Evolutionary conservation across 208 protist genomes (phyloP), one percentile per base, ranked within the genome.

Genomic region (Leishmania lainsoni): DNA sequence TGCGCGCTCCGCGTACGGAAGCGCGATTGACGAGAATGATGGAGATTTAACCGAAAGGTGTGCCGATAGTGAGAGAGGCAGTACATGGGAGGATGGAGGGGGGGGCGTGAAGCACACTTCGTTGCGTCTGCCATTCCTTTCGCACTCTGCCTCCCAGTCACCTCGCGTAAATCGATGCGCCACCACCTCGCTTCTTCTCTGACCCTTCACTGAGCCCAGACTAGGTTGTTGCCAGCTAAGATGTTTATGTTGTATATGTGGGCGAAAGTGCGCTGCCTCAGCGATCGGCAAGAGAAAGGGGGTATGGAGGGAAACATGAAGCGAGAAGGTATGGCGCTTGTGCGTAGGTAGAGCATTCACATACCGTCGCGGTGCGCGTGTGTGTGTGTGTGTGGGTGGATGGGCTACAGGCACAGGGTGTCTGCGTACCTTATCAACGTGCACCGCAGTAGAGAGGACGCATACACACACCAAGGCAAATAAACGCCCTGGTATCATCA

Each of bases 111-210:
- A 42, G 32, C 59, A 78, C 29, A 45, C 42, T 45, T 49, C 35
- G 29, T 39, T 29, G 61, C 61, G 16, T 39, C 61, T 26, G 61
- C 12, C 10, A 20, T 68, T 10, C 61, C 61, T 29, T 68, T 14
- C 29, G 29, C 29, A 20, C 61, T 32, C 2, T 63, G 29, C 22
- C 61, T 68, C 29, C 20, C 12, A 12, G 61, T 68, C 29, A 68
- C 61, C 61, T 29, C 26, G 26, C 26, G 6, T 32, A 17, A n/a
- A 63, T n/a, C 9, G 26, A 8, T 63, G 58, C 58, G 58, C 32
- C 58, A 8, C 5, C 58, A 63, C 16, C 6, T 71, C 35, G 39
- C 26, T 72, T 51, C 58, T 68, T 66, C 66, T 83, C 54, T 76
- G 45, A 58, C 74, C 66, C 16, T 78, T 81, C 42, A 39, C 39